Conservation (phyloP, 164 flowering plant species). For the Annona squamosa region DNA sequence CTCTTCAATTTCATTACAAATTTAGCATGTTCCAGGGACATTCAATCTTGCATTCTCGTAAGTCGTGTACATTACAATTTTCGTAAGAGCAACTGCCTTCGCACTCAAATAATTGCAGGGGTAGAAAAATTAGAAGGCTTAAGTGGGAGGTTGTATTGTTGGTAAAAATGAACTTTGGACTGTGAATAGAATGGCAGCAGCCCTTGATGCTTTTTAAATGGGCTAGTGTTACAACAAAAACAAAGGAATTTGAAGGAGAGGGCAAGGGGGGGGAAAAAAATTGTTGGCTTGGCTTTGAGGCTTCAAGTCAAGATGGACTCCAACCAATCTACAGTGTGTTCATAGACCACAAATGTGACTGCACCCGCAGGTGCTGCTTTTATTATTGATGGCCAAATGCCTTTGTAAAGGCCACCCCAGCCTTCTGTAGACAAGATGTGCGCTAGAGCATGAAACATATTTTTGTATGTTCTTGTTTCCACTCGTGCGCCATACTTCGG, state of each 20-base stretch:
- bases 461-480: constrained; percentile 56
- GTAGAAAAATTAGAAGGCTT: too few relatives aligned
- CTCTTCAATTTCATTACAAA: too few relatives aligned
- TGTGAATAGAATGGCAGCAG: background rate
- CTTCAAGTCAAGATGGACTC: constrained; percentile 47
- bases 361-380: constrained; percentile 99
- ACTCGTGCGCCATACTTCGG: constrained; percentile 89
- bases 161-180: background rate
- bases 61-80: too few relatives aligned
- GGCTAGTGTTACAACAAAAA: background rate
- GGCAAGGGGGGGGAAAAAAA: background rate
- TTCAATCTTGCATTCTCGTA: too few relatives aligned
- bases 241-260: background rate
- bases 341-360: constrained; percentile 91
- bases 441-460: constrained; percentile 62
- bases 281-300: too few relatives aligned
- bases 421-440: constrained; percentile 60
- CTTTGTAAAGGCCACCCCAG: constrained; percentile 85
- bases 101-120: too few relatives aligned
- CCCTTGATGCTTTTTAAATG: too few relatives aligned
- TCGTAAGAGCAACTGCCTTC: too few relatives aligned
- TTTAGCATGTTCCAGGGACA: too few relatives aligned
- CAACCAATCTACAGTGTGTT: constrained; percentile 67
- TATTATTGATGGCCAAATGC: constrained; percentile 82
- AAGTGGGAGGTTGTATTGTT: too few relatives aligned